Evolutionary conservation across 371 early-diverging fungal species (phyloP), one percentile per base, ranked within the genome.

Genomic region (Syncephalastrum racemosum): DNA sequence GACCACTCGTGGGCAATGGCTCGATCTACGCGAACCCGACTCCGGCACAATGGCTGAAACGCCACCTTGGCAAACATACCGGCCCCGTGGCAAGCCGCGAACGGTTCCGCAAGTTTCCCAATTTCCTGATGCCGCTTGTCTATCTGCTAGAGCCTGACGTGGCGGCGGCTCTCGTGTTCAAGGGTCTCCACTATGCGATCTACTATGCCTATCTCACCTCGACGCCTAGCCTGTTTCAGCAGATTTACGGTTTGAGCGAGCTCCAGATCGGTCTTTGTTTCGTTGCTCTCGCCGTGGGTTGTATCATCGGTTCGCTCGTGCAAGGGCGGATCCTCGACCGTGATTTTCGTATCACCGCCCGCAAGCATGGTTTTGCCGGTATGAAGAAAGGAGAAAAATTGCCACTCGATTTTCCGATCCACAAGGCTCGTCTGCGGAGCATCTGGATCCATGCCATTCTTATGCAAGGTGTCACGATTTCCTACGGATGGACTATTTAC

Each of bases 1-100:
- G 80, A n/a, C 61, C 73, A 2, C 54, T 79, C 19, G 81, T 78
- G 4, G 63, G 64, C n/a, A 62, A 68, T 53, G 68, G 68, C 1
- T 62, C 64, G 16, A 62, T 55, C 8, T 64, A 68, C 56, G 64
- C 64, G 18, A 68, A 68, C 49, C 68, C 68, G 8, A 68, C 68
- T 15, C 68, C 68, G 3, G 18, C 27, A 5, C 59, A 68, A 56
- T 67, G 59, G 58, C 10, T 31, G 36, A 31, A 31, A 10, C 36
- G 36, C 36, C 36, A 31, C 12, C 14, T 43, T 44, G 58, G 25
- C 16, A 24, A 16, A 41, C 13, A 22, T 13, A 20, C 25, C 15
- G 27, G 27, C n/a, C 15, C 12, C 7, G 3, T 31, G 18, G 27
- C 19, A 12, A 10, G 19, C 16, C 13, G 18, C 20, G 23, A 22